A percentile compares a stretch with the other conserved stretches of the same genome.
These are phyloP conservation scores for Hypoxylon rickii DNA, from an alignment of 495 filamentous ascomycete species.

Conservation along the genomic window DNA sequence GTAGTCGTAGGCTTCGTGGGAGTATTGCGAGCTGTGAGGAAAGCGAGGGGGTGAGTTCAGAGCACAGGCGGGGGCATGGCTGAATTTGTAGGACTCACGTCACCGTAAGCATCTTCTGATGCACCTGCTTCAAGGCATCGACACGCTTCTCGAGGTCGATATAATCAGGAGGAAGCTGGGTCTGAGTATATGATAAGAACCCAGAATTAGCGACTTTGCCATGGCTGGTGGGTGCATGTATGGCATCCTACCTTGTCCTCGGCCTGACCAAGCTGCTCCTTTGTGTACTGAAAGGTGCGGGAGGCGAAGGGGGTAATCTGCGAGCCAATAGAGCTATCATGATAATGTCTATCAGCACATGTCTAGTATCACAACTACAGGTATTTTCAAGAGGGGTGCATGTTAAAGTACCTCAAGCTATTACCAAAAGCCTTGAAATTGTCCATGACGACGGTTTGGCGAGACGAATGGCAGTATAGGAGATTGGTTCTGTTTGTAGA, in stretches of 20 bases:
- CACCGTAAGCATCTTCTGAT: constrained; percentile 94
- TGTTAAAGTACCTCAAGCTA: constrained; percentile 37
- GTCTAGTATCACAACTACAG: not conserved
- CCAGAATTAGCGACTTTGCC: constrained; percentile 15
- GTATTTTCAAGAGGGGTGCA: constrained; percentile 4
- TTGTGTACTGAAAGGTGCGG: constrained; percentile 93
- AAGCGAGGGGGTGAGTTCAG: constrained; percentile 21
- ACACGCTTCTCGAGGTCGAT: constrained; percentile 98
- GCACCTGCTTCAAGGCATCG: constrained; percentile 94
- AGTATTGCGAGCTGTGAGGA: constrained; percentile 80
- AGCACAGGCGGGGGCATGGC: too few species aligned
- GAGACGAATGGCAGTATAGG: too few species aligned
- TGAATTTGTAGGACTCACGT: constrained; percentile 89
- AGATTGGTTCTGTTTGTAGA: too few species aligned
- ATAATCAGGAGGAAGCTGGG: constrained; percentile 95
- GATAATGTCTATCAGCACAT: constrained; percentile 12
- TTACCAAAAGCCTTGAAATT: constrained; percentile 66
- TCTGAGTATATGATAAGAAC: constrained; percentile 57
- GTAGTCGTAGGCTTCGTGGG: constrained; percentile 97
- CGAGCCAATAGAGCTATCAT: constrained; percentile 49
- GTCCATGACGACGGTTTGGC: constrained; percentile 60
- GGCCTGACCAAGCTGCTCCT: constrained; percentile 92
- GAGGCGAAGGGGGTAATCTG: constrained; percentile 86
- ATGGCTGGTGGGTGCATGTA: not conserved
- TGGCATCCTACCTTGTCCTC: constrained; percentile 77